Evolutionary conservation across 345 rosid genomes (phyloP), one percentile per base, ranked within the genome.

Genomic region (Sisymbrium altissimum): DNA sequence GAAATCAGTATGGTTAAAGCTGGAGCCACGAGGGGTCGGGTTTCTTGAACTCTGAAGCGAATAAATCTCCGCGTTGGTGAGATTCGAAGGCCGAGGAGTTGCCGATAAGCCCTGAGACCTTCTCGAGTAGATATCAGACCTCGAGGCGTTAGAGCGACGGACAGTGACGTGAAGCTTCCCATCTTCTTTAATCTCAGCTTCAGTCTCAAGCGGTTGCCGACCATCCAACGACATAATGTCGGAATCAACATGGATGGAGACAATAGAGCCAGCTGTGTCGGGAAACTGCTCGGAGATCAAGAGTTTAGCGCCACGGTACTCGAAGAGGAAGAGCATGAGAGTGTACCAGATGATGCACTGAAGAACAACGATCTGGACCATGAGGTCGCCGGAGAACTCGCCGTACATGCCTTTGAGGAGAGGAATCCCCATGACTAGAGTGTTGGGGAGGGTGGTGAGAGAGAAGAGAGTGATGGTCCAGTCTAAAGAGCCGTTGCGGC

Each of bases 371-470:
- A 86, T 66, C 49, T 86, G 87, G 1, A 84, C 87, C 84, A 86
- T 86, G 3, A 84, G 82, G 0, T 55, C 45, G 7, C 76, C 84
- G 0, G 84, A 80, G 79, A 60, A 79, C 0, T 81, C 82, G n/a
- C 89, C 89, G 58, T 86, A 84, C 89, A 86, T 86, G 62, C 87
- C 84, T 57, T 76, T 81, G 11, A 86, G 61, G 1, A 86, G 68
- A 13, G 89, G 89, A 11, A 86, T 81, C 8, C 89, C 89, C 87
- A 86, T 79, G 17, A 86, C 82, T 2, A 86, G 83, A 15, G 86
- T 86, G 81, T 82, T 86, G 10, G 87, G 87, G 5, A 86, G 83
- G 5, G 86, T 77, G 3, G 86, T 62, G 27, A 86, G 78, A 0
- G 87, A 84, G 71, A 82, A 86, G 38, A 86, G 71, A 0, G 87